Evolutionary conservation across 768 basidiomycete species (phyloP), one percentile per base, ranked within the genome.

Genomic region (Pleurotus citrinopileatus): DNA sequence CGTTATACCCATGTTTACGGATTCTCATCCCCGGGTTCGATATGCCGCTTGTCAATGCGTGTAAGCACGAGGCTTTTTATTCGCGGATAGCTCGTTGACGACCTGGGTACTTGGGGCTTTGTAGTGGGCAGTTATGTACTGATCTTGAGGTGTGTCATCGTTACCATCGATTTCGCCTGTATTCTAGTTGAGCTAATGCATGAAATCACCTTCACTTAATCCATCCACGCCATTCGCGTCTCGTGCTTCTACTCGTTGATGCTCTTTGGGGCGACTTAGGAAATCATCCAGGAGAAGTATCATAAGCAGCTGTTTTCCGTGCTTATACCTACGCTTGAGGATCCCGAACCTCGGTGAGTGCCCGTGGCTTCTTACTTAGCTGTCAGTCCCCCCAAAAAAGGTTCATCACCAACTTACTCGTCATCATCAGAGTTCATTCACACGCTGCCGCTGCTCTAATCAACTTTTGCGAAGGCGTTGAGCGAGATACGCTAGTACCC

Each of bases 391-490:
- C n/a, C n/a, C n/a, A n/a, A n/a, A n/a, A n/a, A n/a, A n/a, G n/a
- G 29, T 52, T 28, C 60, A 42, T 40, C 36, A n/a, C 17, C 38
- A 1, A n/a, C 17, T 15, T 55, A 2, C n/a, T 19, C 29, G n/a
- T n/a, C n/a, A n/a, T 28, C 15, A 27, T 13, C 56, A 93, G 92
- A 22, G 90, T 94, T 0, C 91, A 93, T 57, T 78, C 91, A 0
- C 92, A 95, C 62, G 89, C 93, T 1, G 90, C 91, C 0, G 87
- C 92, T 0, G 91, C 91, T 0, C 75, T 94, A 20, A 91, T 94
- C 66, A 95, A 94, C 65, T 94, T 94, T 71, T 94, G 91, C 67
- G 88, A 94, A 65, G 89, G 91, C 29, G 89, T 91, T 29, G 86
- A 83, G 59, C 78, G 83, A 13, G 81, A 88, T 20, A 85, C 82